Evolutionary conservation across 495 filamentous ascomycete genomes (phyloP).

Genomic region (Neurospora cerealis): DNA sequence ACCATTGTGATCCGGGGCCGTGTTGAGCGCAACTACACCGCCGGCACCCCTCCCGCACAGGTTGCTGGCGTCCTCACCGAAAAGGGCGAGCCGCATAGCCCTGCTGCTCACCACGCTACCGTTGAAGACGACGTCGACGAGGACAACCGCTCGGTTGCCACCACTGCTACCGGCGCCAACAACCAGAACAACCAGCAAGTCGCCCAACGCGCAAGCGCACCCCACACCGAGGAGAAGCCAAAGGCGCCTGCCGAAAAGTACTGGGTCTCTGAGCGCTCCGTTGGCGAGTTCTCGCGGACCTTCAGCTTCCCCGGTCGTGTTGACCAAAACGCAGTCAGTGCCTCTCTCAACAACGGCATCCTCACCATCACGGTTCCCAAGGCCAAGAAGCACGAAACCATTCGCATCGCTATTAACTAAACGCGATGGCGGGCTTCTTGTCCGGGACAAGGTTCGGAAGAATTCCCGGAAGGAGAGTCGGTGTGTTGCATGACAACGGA

Average conservation of each 20-base stretch:
- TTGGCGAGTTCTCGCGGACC: slow-evolving; percentile 68
- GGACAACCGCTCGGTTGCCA: slow-evolving; percentile 2
- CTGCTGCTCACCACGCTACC: slow-evolving; percentile 29
- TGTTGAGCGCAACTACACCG: slow-evolving; percentile 46
- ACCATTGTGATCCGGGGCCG: slow-evolving; percentile 67
- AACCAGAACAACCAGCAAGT: slow-evolving; percentile 15
- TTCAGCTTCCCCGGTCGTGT: slow-evolving; percentile 71
- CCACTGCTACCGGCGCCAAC: slow-evolving; percentile 9
- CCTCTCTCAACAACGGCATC: slow-evolving; percentile 50
- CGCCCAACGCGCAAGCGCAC: neutral
- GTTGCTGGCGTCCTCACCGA: neutral
- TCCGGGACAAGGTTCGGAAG: neutral
- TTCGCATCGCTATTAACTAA: slow-evolving; percentile 10
- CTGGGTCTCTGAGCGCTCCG: slow-evolving; percentile 71
- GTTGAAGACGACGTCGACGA: slow-evolving; percentile 21
- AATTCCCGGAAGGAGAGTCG: neutral
- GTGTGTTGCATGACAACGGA: neutral
- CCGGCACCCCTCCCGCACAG: slow-evolving; percentile 28
- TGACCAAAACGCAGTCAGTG: slow-evolving; percentile 68
- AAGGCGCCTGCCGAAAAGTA: slow-evolving; percentile 44
- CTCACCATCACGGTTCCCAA: slow-evolving; percentile 69
- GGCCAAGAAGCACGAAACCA: slow-evolving; percentile 36
- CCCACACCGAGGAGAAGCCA: slow-evolving; percentile 13
- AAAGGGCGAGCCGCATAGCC: slow-evolving; percentile 18
- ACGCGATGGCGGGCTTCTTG: neutral